Evolutionary conservation across 2,329 filamentous ascomycete genomes (phyloP).

Genomic region (Fusarium sp.): DNA sequence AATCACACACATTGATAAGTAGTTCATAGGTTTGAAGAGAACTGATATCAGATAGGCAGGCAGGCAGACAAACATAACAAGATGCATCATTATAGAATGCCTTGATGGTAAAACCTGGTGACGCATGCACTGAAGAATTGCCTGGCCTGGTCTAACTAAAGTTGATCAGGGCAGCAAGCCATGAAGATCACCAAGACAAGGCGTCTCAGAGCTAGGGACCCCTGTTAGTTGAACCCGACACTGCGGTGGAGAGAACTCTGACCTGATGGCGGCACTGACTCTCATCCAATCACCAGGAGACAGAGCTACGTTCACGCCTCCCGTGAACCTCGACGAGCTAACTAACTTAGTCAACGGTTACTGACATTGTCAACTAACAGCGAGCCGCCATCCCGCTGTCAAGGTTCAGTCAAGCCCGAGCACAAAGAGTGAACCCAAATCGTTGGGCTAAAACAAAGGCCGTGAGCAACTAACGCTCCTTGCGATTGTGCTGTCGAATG

Average conservation of each 20-base stretch:
- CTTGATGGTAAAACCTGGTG: not conserved
- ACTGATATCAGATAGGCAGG: not conserved
- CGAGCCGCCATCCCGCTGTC: constrained; percentile 32
- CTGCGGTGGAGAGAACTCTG: constrained; percentile 41
- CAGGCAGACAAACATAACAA: not conserved
- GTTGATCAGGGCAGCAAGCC: constrained; percentile 6
- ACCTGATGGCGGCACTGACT: constrained; percentile 11
- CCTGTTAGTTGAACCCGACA: constrained; percentile 38
- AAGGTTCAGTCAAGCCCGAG: constrained; percentile 5
- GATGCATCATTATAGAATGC: not conserved
- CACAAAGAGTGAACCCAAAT: constrained; percentile 13
- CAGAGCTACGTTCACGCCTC: not conserved
- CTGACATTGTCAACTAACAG: constrained; percentile 10
- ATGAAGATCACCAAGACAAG: constrained; percentile 34
- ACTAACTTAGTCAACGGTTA: not conserved
- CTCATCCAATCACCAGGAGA: constrained; percentile 19
- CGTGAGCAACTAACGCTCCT: constrained; percentile 30
- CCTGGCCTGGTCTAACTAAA: not conserved
- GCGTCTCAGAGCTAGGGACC: constrained; percentile 2
- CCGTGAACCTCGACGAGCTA: not conserved
- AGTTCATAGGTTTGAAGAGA: not conserved
- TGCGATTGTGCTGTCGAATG: constrained; percentile 13
- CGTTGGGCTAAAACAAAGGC: constrained; percentile 15
- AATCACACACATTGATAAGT: not conserved
- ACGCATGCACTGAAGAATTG: constrained; percentile 12